A percentile compares a stretch with the other conserved stretches of the same genome.
Conservation (phyloP, 2,329 filamentous ascomycete species). For the Grosmannia clavigera region DNA sequence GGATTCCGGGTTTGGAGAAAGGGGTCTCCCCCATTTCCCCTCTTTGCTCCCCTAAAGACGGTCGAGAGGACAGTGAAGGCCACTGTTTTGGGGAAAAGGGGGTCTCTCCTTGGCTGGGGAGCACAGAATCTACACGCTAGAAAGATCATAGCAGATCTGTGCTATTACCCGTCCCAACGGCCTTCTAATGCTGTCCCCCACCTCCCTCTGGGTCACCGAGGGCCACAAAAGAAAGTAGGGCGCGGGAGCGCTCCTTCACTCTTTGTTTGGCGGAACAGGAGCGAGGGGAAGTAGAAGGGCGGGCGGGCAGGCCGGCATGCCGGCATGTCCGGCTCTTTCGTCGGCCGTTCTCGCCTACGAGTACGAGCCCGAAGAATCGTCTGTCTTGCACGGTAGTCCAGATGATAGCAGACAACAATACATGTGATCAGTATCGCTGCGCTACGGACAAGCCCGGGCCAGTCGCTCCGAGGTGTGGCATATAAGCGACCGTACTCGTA, state of each 20-base stretch:
- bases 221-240: neutral
- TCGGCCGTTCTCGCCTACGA: too few species aligned
- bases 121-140: conserved; percentile 6
- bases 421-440: neutral
- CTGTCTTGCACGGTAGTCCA: neutral
- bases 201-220: neutral
- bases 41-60: neutral
- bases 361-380: neutral
- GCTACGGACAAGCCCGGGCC: neutral
- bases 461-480: neutral
- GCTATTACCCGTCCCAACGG: neutral
- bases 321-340: too few species aligned
- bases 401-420: neutral
- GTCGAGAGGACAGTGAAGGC: neutral
- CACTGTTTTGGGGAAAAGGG: neutral
- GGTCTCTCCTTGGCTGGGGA: neutral
- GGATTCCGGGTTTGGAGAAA: conserved; percentile 1
- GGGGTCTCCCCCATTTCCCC: neutral
- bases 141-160: conserved; percentile 3
- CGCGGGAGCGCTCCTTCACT: neutral
- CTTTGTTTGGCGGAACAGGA: too few species aligned
- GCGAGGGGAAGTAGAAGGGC: too few species aligned
- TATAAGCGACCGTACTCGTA: neutral
- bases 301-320: too few species aligned
- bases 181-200: neutral